phyloP scores from a whole-genome alignment of 78 protist species.

The Cavenderia fasciculata region DNA sequence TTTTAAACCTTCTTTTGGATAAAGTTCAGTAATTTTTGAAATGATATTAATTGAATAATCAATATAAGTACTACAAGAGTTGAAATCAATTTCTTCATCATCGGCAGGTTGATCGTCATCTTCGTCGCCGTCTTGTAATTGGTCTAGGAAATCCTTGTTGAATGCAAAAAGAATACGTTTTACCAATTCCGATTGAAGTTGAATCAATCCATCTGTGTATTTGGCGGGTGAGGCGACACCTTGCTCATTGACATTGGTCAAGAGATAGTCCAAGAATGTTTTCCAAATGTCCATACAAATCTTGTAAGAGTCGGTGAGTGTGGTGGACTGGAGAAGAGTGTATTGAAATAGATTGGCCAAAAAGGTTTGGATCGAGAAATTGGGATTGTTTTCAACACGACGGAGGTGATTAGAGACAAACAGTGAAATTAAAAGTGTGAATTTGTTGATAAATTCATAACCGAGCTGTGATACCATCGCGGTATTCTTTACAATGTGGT shows the following conservation, averaged over 20 bases:
- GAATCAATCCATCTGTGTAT: conserved; percentile 55
- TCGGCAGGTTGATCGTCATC: conserved; percentile 4
- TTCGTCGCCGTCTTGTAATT: conserved; percentile 16
- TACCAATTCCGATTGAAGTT: conserved; percentile 49
- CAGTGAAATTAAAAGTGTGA: conserved; percentile 45
- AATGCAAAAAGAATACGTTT: conserved; percentile 31
- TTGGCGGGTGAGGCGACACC: conserved; percentile 3
- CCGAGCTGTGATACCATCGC: not conserved
- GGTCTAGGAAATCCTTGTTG: not conserved
- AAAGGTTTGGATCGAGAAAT: conserved; percentile 45
- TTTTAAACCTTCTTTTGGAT: conserved; percentile 45
- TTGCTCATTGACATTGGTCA: not conserved
- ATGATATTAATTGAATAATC: conserved; percentile 27
- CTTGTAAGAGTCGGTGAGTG: conserved; percentile 11
- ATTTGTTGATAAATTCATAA: conserved; percentile 22
- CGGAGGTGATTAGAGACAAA: conserved; percentile 53
- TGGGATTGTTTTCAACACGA: conserved; percentile 47
- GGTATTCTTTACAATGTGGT: conserved; percentile 7
- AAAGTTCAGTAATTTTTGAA: conserved; percentile 50
- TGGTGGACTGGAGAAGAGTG: conserved; percentile 1
- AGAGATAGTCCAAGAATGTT: conserved; percentile 33
- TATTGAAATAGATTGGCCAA: conserved; percentile 33
- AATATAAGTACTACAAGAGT: no score
- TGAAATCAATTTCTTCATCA: not conserved
- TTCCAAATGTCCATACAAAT: conserved; percentile 55